phyloP scores from a whole-genome alignment of 2,329 filamentous ascomycete genomes.

The Clonostachys solani region DNA sequence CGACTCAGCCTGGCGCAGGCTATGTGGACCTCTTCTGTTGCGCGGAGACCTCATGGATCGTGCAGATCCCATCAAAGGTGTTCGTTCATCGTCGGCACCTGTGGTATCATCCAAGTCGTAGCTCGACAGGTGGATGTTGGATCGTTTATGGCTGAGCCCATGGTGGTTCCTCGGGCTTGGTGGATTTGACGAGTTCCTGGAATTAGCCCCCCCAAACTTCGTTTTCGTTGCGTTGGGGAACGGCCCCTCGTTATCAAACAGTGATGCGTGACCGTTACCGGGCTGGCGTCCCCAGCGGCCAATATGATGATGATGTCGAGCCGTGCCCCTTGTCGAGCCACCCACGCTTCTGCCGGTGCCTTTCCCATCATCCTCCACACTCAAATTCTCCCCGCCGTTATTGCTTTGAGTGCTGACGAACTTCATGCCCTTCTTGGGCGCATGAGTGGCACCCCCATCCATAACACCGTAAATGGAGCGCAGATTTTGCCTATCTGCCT shows the following conservation, averaged over 20 bases:
- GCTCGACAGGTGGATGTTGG: constrained; percentile 53
- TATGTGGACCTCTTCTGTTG: constrained; percentile 49
- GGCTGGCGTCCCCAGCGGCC: constrained; percentile 71
- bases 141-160: constrained; percentile 36
- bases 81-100: constrained; percentile 81
- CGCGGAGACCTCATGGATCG: constrained; percentile 41
- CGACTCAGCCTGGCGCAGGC: constrained; percentile 68
- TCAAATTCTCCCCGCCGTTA: constrained; percentile 45
- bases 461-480: constrained; percentile 65
- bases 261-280: constrained; percentile 62
- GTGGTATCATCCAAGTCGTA: constrained; percentile 81
- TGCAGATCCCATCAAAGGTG: constrained; percentile 62
- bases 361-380: constrained; percentile 61
- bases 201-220: constrained; percentile 54
- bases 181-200: constrained; percentile 62
- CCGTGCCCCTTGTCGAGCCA: constrained; percentile 61
- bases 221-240: constrained; percentile 64
- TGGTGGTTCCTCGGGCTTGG: constrained; percentile 43
- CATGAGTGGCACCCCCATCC: constrained; percentile 46
- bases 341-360: constrained; percentile 55
- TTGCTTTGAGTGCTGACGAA: constrained; percentile 79
- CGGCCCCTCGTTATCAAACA: constrained; percentile 75
- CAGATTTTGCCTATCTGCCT: constrained; percentile 55
- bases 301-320: constrained; percentile 70
- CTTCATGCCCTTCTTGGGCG: constrained; percentile 86